These are phyloP conservation scores for Vairimorpha ceranae DNA, from an alignment of 371 early-diverging fungal species.

Conservation along the genomic window DNA sequence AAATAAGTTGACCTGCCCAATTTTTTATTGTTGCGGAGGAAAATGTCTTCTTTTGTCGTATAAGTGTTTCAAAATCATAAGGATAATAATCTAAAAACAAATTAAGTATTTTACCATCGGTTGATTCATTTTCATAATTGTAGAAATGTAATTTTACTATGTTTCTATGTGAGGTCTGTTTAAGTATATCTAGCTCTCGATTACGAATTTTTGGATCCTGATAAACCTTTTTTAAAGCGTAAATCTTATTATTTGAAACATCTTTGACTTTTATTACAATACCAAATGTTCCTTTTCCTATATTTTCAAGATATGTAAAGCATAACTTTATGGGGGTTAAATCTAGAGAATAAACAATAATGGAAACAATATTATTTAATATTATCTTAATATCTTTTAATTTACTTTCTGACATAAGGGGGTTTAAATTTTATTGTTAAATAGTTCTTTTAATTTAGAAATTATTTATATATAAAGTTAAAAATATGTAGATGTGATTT, in stretches of 20 bases:
- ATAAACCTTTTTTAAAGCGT: conserved; percentile 59
- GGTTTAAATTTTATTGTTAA: no score
- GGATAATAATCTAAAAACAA: conserved; percentile 51
- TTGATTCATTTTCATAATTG: conserved; percentile 33
- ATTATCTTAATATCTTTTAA: no score
- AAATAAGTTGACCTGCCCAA: conserved; percentile 66
- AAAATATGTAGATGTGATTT: no score
- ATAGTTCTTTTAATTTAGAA: no score
- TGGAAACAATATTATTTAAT: no score
- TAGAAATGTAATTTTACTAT: conserved; percentile 51
- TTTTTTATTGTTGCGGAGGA: conserved; percentile 63
- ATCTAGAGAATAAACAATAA: background rate
- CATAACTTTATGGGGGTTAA: conserved; percentile 7
- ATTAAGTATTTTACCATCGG: conserved; percentile 50
- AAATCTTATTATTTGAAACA: conserved; percentile 4
- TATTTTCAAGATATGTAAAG: conserved; percentile 38
- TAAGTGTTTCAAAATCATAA: conserved; percentile 34
- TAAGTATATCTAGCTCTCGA: conserved; percentile 55
- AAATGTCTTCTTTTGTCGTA: conserved; percentile 11
- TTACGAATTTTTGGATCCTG: conserved; percentile 53
- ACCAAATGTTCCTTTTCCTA: conserved; percentile 61
- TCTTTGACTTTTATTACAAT: conserved; percentile 47
- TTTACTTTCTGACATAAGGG: no score
- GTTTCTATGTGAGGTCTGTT: conserved; percentile 37
- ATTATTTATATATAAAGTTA: no score